Percentiles rank a stretch among this genome's conserved stretches.
These are phyloP conservation scores for Coemansia sp. DNA, from an alignment of 192 early-diverging fungal genomes.

Conservation along the genomic window DNA sequence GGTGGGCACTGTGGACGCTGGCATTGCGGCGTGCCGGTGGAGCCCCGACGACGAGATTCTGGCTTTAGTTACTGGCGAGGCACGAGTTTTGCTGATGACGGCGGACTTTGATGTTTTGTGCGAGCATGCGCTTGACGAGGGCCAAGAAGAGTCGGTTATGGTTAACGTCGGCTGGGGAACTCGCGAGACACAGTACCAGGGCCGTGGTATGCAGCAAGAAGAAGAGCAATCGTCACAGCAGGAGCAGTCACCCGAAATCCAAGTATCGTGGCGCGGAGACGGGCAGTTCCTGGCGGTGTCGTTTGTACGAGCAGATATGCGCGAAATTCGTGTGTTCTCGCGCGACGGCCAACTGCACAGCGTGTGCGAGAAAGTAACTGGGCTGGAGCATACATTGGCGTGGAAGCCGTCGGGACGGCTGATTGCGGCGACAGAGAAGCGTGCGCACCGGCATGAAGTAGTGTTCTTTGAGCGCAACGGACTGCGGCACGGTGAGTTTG, in stretches of 20 bases:
- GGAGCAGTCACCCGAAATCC: conserved; percentile 54
- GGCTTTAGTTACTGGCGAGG: conserved; percentile 71
- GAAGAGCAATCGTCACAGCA: background rate
- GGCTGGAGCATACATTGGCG: conserved; percentile 81
- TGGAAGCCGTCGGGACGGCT: conserved; percentile 80
- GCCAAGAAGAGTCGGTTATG: conserved; percentile 65
- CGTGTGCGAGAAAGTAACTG: conserved; percentile 74
- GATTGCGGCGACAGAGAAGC: conserved; percentile 62
- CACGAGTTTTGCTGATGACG: conserved; percentile 70
- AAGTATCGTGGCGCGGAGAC: conserved; percentile 91
- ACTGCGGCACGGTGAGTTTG: conserved; percentile 89
- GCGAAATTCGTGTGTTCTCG: conserved; percentile 68
- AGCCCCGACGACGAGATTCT: conserved; percentile 89
- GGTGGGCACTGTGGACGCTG: conserved; percentile 37
- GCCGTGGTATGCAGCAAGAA: conserved; percentile 80
- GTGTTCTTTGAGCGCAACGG: conserved; percentile 96
- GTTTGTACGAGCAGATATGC: conserved; percentile 56
- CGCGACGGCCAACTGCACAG: conserved; percentile 84
- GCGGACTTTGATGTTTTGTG: conserved; percentile 87
- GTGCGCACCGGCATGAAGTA: conserved; percentile 79
- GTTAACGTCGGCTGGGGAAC: conserved; percentile 95
- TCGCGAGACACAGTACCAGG: conserved; percentile 97
- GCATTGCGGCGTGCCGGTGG: conserved; percentile 59
- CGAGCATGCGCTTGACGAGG: conserved; percentile 74
- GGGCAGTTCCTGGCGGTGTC: conserved; percentile 80